Conservation (phyloP, 228 moss, liverwort and hornwort genomes). For the Sphagnum magellanicum region DNA sequence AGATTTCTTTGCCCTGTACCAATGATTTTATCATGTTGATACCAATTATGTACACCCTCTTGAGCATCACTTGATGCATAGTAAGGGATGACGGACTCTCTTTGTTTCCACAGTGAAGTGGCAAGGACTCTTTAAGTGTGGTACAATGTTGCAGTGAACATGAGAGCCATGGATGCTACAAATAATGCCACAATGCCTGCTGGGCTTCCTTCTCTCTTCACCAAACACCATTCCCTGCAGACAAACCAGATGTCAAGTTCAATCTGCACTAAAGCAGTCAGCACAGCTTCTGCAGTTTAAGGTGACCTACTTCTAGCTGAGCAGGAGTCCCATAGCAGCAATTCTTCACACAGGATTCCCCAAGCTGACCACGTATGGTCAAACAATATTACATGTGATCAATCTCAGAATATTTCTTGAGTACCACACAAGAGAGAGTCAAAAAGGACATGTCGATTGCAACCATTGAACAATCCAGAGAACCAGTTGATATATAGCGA, state of each 20-base stretch:
- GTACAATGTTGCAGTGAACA: conserved; percentile 74
- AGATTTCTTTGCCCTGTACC: no score
- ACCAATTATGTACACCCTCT: no score
- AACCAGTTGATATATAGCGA: not conserved
- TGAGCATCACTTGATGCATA: not conserved
- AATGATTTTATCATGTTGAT: no score
- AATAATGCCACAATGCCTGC: conserved; percentile 73
- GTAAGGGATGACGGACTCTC: conserved; percentile 1
- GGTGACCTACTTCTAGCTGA: not conserved
- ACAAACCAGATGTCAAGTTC: not conserved
- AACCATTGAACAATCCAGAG: no score
- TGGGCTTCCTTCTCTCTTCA: conserved; percentile 69
- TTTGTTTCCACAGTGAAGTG: not conserved
- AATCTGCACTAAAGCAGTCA: not conserved
- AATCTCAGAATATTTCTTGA: not conserved
- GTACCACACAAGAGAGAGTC: not conserved
- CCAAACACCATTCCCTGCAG: conserved; percentile 67
- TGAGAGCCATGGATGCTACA: conserved; percentile 71
- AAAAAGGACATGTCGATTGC: not conserved
- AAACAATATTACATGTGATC: not conserved
- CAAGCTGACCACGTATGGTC: no score
- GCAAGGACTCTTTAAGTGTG: conserved; percentile 44
- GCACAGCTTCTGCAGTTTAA: not conserved
- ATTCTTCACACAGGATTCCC: not conserved
- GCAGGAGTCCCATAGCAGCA: not conserved